These are phyloP conservation scores for Talaromyces sp. DNA, from an alignment of 2,329 filamentous ascomycete genomes.

Conservation along the genomic window DNA sequence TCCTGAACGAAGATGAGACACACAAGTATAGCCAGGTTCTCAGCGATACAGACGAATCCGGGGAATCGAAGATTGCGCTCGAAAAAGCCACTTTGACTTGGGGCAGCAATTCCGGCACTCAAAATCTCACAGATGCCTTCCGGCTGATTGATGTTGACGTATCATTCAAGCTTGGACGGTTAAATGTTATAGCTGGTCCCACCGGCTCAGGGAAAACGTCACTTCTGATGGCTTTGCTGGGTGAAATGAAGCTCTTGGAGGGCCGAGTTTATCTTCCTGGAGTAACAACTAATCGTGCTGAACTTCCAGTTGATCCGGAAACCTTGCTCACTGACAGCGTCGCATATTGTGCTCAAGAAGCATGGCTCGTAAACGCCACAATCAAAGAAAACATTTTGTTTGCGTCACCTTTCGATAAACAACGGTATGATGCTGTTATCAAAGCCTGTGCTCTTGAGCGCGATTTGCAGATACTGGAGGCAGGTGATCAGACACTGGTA, in stretches of 20 bases:
- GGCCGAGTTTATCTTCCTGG: constrained; percentile 82
- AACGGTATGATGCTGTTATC: constrained; percentile 81
- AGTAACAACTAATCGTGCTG: constrained; percentile 71
- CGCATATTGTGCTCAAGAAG: constrained; percentile 93
- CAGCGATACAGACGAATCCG: constrained; percentile 63
- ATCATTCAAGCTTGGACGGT: constrained; percentile 74
- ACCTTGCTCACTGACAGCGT: constrained; percentile 87
- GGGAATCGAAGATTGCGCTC: constrained; percentile 75
- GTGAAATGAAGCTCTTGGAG: constrained; percentile 84
- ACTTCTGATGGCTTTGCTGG: constrained; percentile 87
- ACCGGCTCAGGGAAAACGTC: constrained; percentile 96
- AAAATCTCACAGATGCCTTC: constrained; percentile 60
- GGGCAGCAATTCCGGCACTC: constrained; percentile 59
- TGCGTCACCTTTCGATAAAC: constrained; percentile 70
- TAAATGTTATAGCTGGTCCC: constrained; percentile 89
- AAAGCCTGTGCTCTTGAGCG: constrained; percentile 85
- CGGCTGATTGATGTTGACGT: constrained; percentile 77
- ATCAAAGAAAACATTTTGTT: constrained; percentile 97
- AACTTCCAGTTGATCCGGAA: constrained; percentile 72
- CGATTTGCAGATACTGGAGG: constrained; percentile 86
- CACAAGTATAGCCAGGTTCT: constrained; percentile 87
- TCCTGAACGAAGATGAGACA: constrained; percentile 87
- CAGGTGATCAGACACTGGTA: constrained; percentile 86
- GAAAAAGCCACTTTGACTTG: constrained; percentile 80
- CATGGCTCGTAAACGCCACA: constrained; percentile 93